Percentiles rank a stretch among this genome's conserved stretches.
These are phyloP conservation scores for Hypsizygus ulmarius DNA, from an alignment of 1,284 basidiomycete species.

Conservation along the genomic window DNA sequence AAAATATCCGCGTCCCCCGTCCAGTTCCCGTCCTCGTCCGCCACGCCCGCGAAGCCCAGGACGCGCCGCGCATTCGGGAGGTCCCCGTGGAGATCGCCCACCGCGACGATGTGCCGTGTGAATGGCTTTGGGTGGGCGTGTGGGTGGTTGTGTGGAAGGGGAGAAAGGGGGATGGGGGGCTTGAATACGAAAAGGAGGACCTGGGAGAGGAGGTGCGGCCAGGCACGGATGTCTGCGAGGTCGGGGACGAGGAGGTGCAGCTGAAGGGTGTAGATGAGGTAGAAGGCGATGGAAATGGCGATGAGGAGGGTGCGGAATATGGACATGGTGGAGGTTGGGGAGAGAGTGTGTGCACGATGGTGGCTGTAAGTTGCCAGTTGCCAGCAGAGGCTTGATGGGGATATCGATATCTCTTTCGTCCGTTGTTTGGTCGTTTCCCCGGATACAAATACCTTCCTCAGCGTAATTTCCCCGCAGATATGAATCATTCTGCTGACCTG, in stretches of 20 bases:
- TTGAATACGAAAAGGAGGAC: slow-evolving; percentile 13
- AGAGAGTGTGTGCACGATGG: no score
- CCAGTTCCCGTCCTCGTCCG: slow-evolving; percentile 72
- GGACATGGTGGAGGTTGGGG: background rate
- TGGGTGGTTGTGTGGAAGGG: background rate
- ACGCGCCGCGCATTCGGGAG: slow-evolving; percentile 69
- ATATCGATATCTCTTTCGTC: no score
- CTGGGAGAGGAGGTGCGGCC: slow-evolving; percentile 1
- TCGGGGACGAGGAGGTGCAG: slow-evolving; percentile 18
- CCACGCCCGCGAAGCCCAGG: slow-evolving; percentile 73
- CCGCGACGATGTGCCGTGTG: slow-evolving; percentile 63
- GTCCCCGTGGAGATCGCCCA: slow-evolving; percentile 84
- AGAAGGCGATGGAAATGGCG: slow-evolving; percentile 14
- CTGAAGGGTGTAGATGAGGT: slow-evolving; percentile 19
- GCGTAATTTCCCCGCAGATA: no score
- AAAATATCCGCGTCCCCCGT: slow-evolving; percentile 76
- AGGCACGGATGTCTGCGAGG: slow-evolving; percentile 9
- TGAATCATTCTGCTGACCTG: no score
- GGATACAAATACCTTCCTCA: no score
- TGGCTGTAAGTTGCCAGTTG: no score
- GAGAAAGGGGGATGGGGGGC: slow-evolving; percentile 6
- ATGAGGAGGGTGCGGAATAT: slow-evolving; percentile 8
- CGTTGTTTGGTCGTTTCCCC: no score
- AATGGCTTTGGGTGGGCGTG: slow-evolving; percentile 25
- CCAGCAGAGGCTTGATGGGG: no score